phyloP scores from a whole-genome alignment of 352 stramenopile genomes.

The Phytophthora multivora region DNA sequence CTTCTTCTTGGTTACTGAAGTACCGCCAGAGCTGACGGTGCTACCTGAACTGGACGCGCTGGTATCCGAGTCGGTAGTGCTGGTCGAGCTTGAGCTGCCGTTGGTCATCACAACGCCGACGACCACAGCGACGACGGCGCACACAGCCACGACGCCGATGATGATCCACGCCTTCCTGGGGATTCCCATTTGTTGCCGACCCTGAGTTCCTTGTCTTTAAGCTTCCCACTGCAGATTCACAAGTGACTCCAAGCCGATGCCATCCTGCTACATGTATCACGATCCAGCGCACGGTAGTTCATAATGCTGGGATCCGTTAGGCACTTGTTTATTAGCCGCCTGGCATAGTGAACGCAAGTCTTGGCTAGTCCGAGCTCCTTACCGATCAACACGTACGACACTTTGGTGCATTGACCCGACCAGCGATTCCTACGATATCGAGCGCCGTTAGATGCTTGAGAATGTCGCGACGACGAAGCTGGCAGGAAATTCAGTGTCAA shows the following conservation, averaged over 20 bases:
- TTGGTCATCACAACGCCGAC: constrained; percentile 38
- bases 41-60: constrained; percentile 21
- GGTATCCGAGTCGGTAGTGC: constrained; percentile 16
- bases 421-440: constrained; percentile 13
- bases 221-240: constrained; percentile 16
- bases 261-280: neutral
- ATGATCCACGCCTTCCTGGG: constrained; percentile 36
- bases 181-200: constrained; percentile 7
- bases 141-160: constrained; percentile 44
- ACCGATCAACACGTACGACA: constrained; percentile 16
- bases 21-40: constrained; percentile 6
- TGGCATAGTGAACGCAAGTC: constrained; percentile 12
- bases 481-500: neutral
- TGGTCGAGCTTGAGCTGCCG: constrained; percentile 23
- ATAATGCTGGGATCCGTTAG: constrained; percentile 7
- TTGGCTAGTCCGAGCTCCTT: constrained; percentile 11
- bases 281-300: constrained; percentile 4
- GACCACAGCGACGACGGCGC: constrained; percentile 45
- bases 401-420: constrained; percentile 1
- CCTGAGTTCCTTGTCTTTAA: neutral
- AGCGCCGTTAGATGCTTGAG: neutral
- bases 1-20: constrained; percentile 24
- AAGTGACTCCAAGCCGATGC: constrained; percentile 2
- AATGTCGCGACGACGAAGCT: neutral
- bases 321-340: constrained; percentile 12